Percentiles rank a stretch among this genome's conserved stretches.
These are phyloP conservation scores for Echinochloa phyllopogon DNA, from an alignment of 176 grass and related monocot species.

Conservation along the genomic window DNA sequence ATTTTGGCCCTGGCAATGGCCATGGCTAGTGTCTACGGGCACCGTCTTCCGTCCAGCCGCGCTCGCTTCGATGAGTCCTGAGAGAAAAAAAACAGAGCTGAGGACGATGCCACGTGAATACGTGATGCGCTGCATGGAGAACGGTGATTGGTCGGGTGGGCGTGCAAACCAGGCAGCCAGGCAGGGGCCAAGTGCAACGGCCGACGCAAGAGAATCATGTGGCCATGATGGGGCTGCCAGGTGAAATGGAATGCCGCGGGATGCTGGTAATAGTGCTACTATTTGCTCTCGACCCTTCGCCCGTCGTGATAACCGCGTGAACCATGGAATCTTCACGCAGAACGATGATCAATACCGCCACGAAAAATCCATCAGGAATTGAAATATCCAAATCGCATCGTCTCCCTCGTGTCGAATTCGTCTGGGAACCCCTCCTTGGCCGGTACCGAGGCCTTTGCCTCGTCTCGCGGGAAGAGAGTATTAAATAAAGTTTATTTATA, in stretches of 20 bases:
- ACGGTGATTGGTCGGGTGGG: not conserved
- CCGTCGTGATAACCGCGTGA: not conserved
- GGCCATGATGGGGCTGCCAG: not conserved
- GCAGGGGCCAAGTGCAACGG: not conserved
- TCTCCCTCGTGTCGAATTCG: not conserved
- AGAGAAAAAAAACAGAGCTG: not conserved
- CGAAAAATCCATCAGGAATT: not conserved
- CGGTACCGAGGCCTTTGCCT: not conserved
- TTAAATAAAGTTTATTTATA: too few relatives aligned
- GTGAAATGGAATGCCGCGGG: not conserved
- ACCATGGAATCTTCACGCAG: not conserved
- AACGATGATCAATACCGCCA: not conserved
- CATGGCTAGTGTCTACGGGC: too few relatives aligned
- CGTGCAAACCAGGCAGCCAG: not conserved
- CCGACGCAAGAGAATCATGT: conserved; percentile 11
- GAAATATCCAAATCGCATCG: not conserved
- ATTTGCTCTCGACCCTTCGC: not conserved
- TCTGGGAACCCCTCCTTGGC: not conserved
- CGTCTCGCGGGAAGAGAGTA: too few relatives aligned
- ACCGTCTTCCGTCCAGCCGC: not conserved
- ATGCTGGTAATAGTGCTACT: too few relatives aligned
- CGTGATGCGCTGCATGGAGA: not conserved
- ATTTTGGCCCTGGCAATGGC: not conserved
- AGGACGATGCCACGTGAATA: not conserved
- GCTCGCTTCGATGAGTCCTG: not conserved